Percentiles rank a stretch among this genome's conserved stretches.
These are phyloP conservation scores for Phytopythium mirpurense DNA, from an alignment of 352 stramenopile species.

Conservation along the genomic window DNA sequence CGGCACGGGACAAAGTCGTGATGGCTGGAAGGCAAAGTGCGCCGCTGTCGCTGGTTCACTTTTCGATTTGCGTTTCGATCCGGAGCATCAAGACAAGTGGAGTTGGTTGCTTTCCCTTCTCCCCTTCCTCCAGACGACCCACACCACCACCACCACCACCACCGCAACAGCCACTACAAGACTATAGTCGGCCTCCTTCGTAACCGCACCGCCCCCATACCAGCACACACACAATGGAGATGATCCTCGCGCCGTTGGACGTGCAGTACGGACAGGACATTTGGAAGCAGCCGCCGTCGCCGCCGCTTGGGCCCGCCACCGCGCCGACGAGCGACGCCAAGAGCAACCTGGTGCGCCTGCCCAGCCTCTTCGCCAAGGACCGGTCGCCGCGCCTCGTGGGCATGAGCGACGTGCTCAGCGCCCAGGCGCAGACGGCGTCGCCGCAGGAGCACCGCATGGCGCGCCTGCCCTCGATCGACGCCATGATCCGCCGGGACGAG, in stretches of 20 bases:
- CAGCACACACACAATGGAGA: constrained; percentile 34
- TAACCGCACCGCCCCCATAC: too few species aligned
- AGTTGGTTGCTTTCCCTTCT: neutral
- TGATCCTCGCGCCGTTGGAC: constrained; percentile 61
- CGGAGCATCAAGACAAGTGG: constrained; percentile 4
- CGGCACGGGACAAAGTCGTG: constrained; percentile 1
- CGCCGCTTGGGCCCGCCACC: constrained; percentile 4
- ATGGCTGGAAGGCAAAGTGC: constrained; percentile 1
- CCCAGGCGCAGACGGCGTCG: constrained; percentile 14
- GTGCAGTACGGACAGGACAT: constrained; percentile 27
- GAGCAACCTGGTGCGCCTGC: constrained; percentile 36
- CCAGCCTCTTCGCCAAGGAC: constrained; percentile 46
- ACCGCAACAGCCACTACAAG: neutral
- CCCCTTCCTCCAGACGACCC: neutral
- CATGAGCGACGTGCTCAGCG: constrained; percentile 64
- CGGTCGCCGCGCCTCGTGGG: constrained; percentile 48
- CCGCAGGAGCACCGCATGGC: constrained; percentile 30
- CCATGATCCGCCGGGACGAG: constrained; percentile 59
- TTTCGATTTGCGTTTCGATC: constrained; percentile 22
- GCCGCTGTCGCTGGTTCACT: constrained; percentile 18
- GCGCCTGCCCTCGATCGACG: constrained; percentile 58
- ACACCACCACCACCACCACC: neutral
- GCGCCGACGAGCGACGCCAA: constrained; percentile 14
- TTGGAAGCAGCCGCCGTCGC: constrained; percentile 21
- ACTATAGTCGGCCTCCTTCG: neutral